Evolutionary conservation across 2,329 filamentous ascomycete species (phyloP).

Genomic region (Fusarium coffeatum): DNA sequence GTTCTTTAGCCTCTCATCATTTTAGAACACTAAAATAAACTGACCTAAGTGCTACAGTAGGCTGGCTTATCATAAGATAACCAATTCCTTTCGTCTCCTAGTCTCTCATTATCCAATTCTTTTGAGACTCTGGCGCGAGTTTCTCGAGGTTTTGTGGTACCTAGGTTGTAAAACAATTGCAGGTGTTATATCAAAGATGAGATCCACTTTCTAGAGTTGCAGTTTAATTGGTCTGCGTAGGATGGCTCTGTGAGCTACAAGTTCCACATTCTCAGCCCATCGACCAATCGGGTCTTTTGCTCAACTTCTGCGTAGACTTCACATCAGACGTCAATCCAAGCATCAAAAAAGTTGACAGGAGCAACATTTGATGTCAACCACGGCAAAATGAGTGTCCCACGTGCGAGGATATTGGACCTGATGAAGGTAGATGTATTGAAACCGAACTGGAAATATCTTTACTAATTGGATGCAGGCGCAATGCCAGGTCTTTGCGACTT

Average conservation of each 20-base stretch:
- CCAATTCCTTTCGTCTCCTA: no score
- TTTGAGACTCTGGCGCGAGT: no score
- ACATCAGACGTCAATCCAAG: slow-evolving; percentile 46
- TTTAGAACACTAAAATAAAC: no score
- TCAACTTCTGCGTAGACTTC: slow-evolving; percentile 37
- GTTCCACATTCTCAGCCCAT: not conserved
- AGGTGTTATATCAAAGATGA: not conserved
- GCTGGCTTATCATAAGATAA: no score
- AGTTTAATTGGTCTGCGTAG: not conserved
- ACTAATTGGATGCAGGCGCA: slow-evolving; percentile 70
- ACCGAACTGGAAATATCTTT: not conserved
- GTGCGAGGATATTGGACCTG: slow-evolving; percentile 74
- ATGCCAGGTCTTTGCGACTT: slow-evolving; percentile 91
- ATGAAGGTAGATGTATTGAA: slow-evolving; percentile 72
- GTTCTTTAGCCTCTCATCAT: no score
- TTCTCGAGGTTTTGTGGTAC: not conserved
- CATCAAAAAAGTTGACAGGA: slow-evolving; percentile 44
- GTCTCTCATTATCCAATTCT: no score
- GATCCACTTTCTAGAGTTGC: not conserved
- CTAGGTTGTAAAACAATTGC: not conserved
- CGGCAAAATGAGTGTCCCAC: slow-evolving; percentile 70
- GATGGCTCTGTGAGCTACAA: not conserved
- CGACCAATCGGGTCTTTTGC: slow-evolving; percentile 39
- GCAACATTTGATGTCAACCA: slow-evolving; percentile 42
- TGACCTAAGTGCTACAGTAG: no score